These are phyloP conservation scores for Salix viminalis DNA, from an alignment of 345 rosid species.

Conservation along the genomic window DNA sequence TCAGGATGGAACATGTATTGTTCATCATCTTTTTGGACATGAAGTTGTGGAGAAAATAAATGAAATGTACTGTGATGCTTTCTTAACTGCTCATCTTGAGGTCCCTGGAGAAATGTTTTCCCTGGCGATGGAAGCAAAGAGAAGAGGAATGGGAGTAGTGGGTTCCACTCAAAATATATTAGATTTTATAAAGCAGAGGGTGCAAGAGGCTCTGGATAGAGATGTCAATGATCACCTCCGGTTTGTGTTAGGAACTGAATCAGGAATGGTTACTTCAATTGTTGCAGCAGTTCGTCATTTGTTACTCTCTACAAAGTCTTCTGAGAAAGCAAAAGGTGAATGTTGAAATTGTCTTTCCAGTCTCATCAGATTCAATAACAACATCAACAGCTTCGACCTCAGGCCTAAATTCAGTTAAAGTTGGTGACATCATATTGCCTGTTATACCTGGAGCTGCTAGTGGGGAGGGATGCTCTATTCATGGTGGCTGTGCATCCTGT, in stretches of 20 bases:
- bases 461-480: conserved; percentile 93
- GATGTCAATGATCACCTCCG: conserved; percentile 73
- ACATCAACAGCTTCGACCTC: conserved; percentile 47
- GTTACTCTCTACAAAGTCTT: conserved; percentile 43
- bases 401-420: conserved; percentile 30
- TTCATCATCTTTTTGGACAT: conserved; percentile 87
- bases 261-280: conserved; percentile 95
- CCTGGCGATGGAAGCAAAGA: conserved; percentile 89
- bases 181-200: conserved; percentile 79
- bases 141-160: conserved; percentile 92
- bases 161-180: conserved; percentile 91
- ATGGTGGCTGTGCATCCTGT: conserved; percentile 98
- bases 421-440: conserved; percentile 52
- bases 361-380: conserved; percentile 81
- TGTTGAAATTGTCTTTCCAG: conserved; percentile 90
- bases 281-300: conserved; percentile 66
- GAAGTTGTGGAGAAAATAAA: conserved; percentile 86
- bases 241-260: conserved; percentile 91
- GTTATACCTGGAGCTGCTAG: conserved; percentile 87
- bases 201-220: conserved; percentile 77
- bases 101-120: conserved; percentile 99
- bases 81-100: conserved; percentile 90
- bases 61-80: conserved; percentile 85
- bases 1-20: conserved; percentile 91
- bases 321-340: conserved; percentile 51